These are phyloP conservation scores for Marasmius fiardii DNA, from an alignment of 1,284 basidiomycete species.

Conservation along the genomic window DNA sequence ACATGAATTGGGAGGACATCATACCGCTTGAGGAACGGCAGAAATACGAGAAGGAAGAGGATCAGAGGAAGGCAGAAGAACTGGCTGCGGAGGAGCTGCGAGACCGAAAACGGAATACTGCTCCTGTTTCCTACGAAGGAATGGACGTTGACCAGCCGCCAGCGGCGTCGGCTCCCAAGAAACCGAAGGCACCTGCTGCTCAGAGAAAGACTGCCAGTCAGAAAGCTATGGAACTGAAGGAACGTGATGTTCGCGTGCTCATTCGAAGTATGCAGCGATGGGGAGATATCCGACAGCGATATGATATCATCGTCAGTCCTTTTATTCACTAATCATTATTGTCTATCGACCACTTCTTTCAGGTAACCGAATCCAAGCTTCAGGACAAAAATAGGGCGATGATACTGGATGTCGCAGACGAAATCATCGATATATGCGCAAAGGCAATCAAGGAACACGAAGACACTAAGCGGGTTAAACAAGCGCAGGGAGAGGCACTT, in stretches of 20 bases:
- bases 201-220: slow-evolving; percentile 83
- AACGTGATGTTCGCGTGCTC: slow-evolving; percentile 94
- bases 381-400: slow-evolving; percentile 93
- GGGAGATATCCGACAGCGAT: slow-evolving; percentile 95
- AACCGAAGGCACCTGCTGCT: slow-evolving; percentile 66
- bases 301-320: slow-evolving; percentile 84
- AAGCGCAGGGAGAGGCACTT: slow-evolving; percentile 81
- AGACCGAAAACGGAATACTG: slow-evolving; percentile 81
- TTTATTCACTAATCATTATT: slow-evolving; percentile 8
- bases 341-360: slow-evolving; percentile 25
- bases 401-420: slow-evolving; percentile 89
- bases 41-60: slow-evolving; percentile 83
- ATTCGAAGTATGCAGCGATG: slow-evolving; percentile 95
- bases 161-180: slow-evolving; percentile 61
- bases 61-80: slow-evolving; percentile 68
- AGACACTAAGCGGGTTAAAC: slow-evolving; percentile 70
- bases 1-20: slow-evolving; percentile 99
- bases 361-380: slow-evolving; percentile 92
- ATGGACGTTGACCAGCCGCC: slow-evolving; percentile 82
- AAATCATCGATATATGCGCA: slow-evolving; percentile 86
- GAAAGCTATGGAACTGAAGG: slow-evolving; percentile 94
- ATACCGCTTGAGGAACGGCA: slow-evolving; percentile 93
- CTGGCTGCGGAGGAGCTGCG: slow-evolving; percentile 60
- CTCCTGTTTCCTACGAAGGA: slow-evolving; percentile 86
- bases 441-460: slow-evolving; percentile 85